Conservation (phyloP, 805 yeast species). For the Komagataella pastoris region DNA sequence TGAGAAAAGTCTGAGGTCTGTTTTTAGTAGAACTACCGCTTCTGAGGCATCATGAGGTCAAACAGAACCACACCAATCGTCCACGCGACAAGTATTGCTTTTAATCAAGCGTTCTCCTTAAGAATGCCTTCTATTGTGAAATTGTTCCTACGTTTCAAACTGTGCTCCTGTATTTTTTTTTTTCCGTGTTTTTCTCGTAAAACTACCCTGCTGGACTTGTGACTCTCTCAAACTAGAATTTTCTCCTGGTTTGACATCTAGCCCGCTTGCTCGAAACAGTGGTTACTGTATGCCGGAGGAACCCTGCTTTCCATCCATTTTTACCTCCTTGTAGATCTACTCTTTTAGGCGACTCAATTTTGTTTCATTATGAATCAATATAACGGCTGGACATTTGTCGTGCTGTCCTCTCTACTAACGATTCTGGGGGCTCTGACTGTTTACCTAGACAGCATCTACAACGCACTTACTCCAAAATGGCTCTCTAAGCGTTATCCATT, state of each 20-base stretch:
- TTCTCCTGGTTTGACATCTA: background rate
- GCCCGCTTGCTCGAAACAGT: background rate
- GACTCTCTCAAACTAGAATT: background rate
- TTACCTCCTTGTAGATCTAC: background rate
- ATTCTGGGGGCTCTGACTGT: constrained; percentile 59
- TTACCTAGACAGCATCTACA: constrained; percentile 42
- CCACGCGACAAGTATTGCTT: background rate
- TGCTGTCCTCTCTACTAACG: constrained; percentile 58
- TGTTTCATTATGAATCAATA: constrained; percentile 5
- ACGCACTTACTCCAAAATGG: constrained; percentile 22
- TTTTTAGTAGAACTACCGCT: background rate
- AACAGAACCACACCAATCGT: background rate
- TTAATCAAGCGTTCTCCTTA: background rate
- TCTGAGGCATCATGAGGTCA: background rate
- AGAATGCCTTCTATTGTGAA: background rate
- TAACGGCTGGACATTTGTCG: constrained; percentile 56
- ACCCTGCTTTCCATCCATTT: background rate
- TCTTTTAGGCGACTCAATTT: background rate
- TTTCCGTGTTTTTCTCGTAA: background rate
- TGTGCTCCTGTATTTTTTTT: too few species aligned
- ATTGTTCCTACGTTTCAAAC: background rate
- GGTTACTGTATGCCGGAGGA: background rate
- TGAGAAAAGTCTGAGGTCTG: constrained; percentile 1
- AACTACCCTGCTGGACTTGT: background rate
- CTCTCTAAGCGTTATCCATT: constrained; percentile 29